These are phyloP conservation scores for Cucurbita pepo DNA, from an alignment of 306 rosid species.

Conservation along the genomic window DNA sequence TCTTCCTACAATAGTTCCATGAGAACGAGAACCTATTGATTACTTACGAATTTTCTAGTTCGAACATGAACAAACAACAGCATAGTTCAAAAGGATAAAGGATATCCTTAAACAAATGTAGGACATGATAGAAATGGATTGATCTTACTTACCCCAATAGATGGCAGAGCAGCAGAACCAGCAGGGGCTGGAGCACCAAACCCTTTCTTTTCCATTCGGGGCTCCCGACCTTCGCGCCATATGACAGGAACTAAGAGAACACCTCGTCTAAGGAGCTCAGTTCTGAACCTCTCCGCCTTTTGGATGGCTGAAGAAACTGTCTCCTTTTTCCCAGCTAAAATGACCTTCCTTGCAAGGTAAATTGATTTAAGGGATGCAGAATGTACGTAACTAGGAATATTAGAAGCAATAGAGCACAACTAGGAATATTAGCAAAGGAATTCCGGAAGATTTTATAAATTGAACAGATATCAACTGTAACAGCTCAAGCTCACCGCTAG, in stretches of 20 bases:
- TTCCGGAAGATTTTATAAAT: not conserved
- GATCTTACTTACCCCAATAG: conserved; percentile 79
- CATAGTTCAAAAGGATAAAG: not conserved
- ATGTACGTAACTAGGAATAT: not conserved
- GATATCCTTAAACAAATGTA: not conserved
- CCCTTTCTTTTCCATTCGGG: conserved; percentile 71
- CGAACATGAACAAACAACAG: not conserved
- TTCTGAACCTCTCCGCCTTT: conserved; percentile 66
- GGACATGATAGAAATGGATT: not conserved
- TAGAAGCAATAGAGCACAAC: not conserved
- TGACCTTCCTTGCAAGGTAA: conserved; percentile 49
- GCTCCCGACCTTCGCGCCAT: conserved; percentile 60
- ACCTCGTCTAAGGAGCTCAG: conserved; percentile 71
- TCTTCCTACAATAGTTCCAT: conserved; percentile 54
- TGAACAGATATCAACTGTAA: not conserved
- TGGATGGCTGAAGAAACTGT: conserved; percentile 50
- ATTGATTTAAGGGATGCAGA: not conserved
- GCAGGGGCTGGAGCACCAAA: conserved; percentile 45
- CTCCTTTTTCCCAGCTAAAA: conserved; percentile 82
- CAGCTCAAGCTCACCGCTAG: no score
- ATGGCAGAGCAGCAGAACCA: conserved; percentile 65
- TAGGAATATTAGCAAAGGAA: not conserved
- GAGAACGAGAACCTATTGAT: not conserved
- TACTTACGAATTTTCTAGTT: not conserved
- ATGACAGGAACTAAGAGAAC: conserved; percentile 71